Evolutionary conservation across 1,284 basidiomycete genomes (phyloP), one percentile per base, ranked within the genome.

Genomic region (Tilletia indica): DNA sequence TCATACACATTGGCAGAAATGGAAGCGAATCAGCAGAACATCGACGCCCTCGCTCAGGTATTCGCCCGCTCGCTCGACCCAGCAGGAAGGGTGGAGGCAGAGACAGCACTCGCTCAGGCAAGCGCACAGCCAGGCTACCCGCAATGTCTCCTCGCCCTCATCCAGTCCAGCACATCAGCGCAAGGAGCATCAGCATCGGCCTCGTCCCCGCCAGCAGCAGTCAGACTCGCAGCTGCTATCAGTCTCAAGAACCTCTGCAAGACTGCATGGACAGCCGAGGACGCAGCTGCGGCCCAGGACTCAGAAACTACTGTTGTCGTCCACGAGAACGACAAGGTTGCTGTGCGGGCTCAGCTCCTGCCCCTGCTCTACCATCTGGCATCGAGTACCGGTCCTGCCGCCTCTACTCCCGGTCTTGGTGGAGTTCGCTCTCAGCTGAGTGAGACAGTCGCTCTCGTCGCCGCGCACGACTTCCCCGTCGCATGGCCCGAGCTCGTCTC

Each of bases 321-420:
- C n/a, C 39, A 51, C 45, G 71, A 72, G 16, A 68, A 68, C 67
- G 91, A 94, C 87, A 91, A 93, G 82, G 85, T 85, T 4, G 83
- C 88, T 0, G 86, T 95, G 68, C 89, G 91, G 75, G 85, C 87
- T 5, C 88, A 90, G 77, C 88, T 95, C 69, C 89, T 95, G 1
- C 90, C 91, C 4, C 90, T 93, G 34, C 93, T 96, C 90, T 89
- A 94, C 70, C 85, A 89, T 38, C 87, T 96, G 54, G 90, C 92
- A 0, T 85, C 85, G 11, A 70, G 58, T 54, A 64, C 69, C 2
- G 66, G 66, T 73, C 75, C n/a, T 73, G 74, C 16, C 70, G 67
- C 25, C 72, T 47, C 9, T 73, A 71, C n/a, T 71, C 77, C 31
- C 76, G 79, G 25, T 76, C 79, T 14, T 76, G 76, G 12, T 75